phyloP scores from a whole-genome alignment of 2,329 filamentous ascomycete genomes.

The Epichloe baconii region DNA sequence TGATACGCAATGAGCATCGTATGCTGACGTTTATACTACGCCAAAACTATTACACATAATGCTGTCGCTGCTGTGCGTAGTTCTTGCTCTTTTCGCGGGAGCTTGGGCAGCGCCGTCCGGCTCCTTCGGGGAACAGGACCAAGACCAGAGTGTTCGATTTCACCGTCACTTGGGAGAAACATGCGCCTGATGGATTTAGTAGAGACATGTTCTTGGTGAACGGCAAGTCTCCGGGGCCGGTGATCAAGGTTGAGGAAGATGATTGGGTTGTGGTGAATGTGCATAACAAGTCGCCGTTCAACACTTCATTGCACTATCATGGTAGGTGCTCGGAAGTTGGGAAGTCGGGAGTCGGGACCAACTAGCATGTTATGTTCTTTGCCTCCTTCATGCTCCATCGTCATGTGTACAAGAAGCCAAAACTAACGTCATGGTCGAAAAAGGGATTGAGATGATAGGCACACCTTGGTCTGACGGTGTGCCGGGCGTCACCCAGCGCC shows the following conservation, averaged over 20 bases:
- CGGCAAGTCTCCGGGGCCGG: slow-evolving; percentile 47
- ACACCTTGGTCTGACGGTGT: slow-evolving; percentile 50
- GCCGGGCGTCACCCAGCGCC: slow-evolving; percentile 40
- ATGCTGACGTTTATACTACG: background rate
- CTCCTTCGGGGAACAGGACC: background rate
- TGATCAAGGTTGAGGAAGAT: slow-evolving; percentile 26
- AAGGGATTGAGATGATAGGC: slow-evolving; percentile 33
- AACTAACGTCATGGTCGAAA: too few species aligned
- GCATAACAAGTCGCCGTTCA: slow-evolving; percentile 31
- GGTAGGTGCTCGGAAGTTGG: slow-evolving; percentile 17
- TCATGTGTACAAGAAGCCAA: too few species aligned
- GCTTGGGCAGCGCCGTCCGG: background rate
- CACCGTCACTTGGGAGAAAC: slow-evolving; percentile 22
- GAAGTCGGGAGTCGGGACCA: too few species aligned
- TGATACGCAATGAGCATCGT: too few species aligned
- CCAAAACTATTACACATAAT: background rate
- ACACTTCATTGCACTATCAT: slow-evolving; percentile 37
- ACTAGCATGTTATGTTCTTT: too few species aligned
- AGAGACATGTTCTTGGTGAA: slow-evolving; percentile 40
- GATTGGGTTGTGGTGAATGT: slow-evolving; percentile 28
- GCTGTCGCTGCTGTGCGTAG: background rate
- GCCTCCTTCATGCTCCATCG: too few species aligned
- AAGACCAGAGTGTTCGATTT: slow-evolving; percentile 13
- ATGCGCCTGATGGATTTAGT: slow-evolving; percentile 30
- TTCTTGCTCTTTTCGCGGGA: background rate